A percentile compares a stretch with the other conserved stretches of the same genome.
phyloP scores from a whole-genome alignment of 306 rosid species.

The Senna tora region DNA sequence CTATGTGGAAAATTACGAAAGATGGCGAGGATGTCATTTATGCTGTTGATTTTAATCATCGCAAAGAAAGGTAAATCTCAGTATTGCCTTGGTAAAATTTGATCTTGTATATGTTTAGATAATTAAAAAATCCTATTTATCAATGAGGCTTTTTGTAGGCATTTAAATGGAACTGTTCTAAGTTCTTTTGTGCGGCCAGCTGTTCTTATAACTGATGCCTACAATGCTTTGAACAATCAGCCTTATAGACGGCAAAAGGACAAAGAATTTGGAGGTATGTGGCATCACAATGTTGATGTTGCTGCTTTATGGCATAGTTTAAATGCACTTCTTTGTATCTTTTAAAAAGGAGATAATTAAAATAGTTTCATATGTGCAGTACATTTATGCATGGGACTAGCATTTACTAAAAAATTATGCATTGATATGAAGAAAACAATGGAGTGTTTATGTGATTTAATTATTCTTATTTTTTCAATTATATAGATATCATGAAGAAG shows the following conservation, averaged over 20 bases:
- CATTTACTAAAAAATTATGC: slow-evolving; percentile 22
- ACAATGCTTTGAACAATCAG: slow-evolving; percentile 96
- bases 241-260: slow-evolving; percentile 93
- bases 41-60: slow-evolving; percentile 96
- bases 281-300: slow-evolving; percentile 32
- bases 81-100: slow-evolving; percentile 4
- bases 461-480: slow-evolving; percentile 38
- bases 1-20: slow-evolving; percentile 93
- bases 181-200: slow-evolving; percentile 92
- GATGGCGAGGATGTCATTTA: slow-evolving; percentile 97
- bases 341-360: neutral
- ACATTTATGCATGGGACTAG: slow-evolving; percentile 9
- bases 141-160: slow-evolving; percentile 66
- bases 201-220: slow-evolving; percentile 95
- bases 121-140: slow-evolving; percentile 39
- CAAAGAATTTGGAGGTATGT: slow-evolving; percentile 88
- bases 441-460: slow-evolving; percentile 20
- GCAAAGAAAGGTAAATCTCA: slow-evolving; percentile 74
- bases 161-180: slow-evolving; percentile 89
- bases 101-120: slow-evolving; percentile 14
- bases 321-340: slow-evolving; percentile 13
- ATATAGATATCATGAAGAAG: slow-evolving; percentile 77
- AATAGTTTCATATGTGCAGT: neutral
- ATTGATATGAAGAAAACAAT: slow-evolving; percentile 26
- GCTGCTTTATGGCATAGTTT: slow-evolving; percentile 2